Evolutionary conservation across 495 filamentous ascomycete species (phyloP).

Genomic region (Mytilinidion resinicola): DNA sequence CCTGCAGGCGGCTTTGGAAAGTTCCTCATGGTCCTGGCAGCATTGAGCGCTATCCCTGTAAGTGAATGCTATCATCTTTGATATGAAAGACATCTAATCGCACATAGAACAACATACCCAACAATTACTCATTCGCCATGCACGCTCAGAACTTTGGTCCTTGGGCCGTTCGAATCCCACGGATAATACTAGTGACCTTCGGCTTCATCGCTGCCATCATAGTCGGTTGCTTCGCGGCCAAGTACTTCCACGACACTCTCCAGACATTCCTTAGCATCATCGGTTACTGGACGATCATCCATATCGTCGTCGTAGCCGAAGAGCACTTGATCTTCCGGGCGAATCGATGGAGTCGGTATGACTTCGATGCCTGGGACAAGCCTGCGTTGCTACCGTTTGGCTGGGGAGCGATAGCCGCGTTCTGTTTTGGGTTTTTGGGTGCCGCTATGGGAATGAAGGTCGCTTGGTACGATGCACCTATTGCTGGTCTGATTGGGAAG

Average conservation of each 20-base stretch:
- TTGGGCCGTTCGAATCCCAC: constrained; percentile 35
- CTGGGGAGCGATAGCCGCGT: constrained; percentile 18
- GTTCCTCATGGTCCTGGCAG: constrained; percentile 38
- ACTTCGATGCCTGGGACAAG: constrained; percentile 20
- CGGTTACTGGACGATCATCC: constrained; percentile 20
- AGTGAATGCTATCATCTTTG: not conserved
- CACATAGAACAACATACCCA: constrained; percentile 20
- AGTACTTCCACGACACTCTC: constrained; percentile 20
- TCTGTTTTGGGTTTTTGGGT: constrained; percentile 15
- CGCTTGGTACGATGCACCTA: constrained; percentile 14
- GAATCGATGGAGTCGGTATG: constrained; percentile 12
- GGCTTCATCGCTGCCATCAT: constrained; percentile 21
- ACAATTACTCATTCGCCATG: constrained; percentile 25
- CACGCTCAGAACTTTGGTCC: constrained; percentile 36
- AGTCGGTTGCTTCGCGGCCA: constrained; percentile 19
- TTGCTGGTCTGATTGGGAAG: constrained; percentile 19
- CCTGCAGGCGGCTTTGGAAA: constrained; percentile 38
- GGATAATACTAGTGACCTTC: constrained; percentile 25
- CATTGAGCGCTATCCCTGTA: constrained; percentile 36
- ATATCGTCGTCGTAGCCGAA: constrained; percentile 17
- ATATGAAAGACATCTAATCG: not conserved
- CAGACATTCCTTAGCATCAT: constrained; percentile 23
- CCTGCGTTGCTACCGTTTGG: constrained; percentile 14
- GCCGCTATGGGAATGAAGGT: constrained; percentile 21
- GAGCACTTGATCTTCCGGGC: constrained; percentile 18